Percentiles rank a stretch among this genome's conserved stretches.
These are phyloP conservation scores for Sugiyamaella novakii DNA, from an alignment of 1,139 yeast species.

Conservation along the genomic window DNA sequence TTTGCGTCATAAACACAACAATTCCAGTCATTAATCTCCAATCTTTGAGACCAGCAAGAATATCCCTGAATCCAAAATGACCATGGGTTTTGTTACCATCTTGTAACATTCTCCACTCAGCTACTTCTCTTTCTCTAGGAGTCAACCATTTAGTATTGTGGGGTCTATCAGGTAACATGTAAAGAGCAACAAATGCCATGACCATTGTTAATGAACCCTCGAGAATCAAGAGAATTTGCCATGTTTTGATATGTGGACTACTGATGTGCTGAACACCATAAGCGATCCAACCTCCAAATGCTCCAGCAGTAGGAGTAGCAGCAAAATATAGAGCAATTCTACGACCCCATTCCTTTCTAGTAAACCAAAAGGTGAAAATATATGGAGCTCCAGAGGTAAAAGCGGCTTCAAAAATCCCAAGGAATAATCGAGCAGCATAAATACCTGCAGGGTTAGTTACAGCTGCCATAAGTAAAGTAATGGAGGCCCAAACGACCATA, in stretches of 20 bases:
- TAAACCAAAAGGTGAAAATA: constrained; percentile 26
- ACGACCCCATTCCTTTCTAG: constrained; percentile 37
- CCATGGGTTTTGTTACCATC: constrained; percentile 25
- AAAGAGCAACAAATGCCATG: constrained; percentile 37
- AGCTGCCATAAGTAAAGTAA: constrained; percentile 34
- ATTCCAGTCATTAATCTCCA: constrained; percentile 26
- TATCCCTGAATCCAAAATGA: constrained; percentile 21
- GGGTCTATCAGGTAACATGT: constrained; percentile 45
- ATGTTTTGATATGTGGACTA: constrained; percentile 33
- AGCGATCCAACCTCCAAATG: constrained; percentile 32
- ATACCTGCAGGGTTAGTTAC: constrained; percentile 25
- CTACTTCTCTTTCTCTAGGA: constrained; percentile 25
- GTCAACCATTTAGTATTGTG: constrained; percentile 38
- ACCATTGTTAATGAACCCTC: constrained; percentile 47
- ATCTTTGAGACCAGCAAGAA: constrained; percentile 23
- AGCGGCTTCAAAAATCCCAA: constrained; percentile 24
- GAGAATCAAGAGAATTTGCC: constrained; percentile 63
- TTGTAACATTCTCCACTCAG: constrained; percentile 24
- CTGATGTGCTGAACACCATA: constrained; percentile 40
- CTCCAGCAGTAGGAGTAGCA: constrained; percentile 31
- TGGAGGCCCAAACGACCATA: constrained; percentile 54
- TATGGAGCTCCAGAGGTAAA: constrained; percentile 29
- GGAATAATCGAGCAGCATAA: constrained; percentile 22
- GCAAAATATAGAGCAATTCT: constrained; percentile 43
- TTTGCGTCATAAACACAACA: constrained; percentile 29